Percentiles rank a stretch among this genome's conserved stretches.
Evolutionary conservation across 2,329 filamentous ascomycete genomes (phyloP).

Genomic region (Pyrenophora graminea): DNA sequence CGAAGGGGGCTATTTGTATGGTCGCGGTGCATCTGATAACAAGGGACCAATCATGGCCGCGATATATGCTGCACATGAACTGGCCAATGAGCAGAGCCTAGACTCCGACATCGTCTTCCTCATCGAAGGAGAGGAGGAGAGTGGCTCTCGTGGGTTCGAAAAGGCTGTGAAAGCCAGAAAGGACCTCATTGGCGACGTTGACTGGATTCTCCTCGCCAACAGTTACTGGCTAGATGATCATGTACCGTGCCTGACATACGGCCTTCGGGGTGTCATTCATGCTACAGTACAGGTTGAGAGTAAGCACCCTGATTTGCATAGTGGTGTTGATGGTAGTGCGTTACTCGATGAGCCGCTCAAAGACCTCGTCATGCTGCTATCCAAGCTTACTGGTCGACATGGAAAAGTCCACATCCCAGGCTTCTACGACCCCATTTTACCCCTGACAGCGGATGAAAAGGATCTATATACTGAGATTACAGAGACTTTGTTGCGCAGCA

Average conservation of each 20-base stretch:
- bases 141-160: constrained; percentile 87
- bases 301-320: constrained; percentile 85
- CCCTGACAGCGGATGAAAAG: constrained; percentile 74
- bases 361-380: constrained; percentile 81
- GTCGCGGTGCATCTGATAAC: constrained; percentile 95
- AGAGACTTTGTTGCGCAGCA: constrained; percentile 72
- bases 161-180: constrained; percentile 81
- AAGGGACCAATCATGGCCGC: constrained; percentile 95
- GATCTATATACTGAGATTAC: constrained; percentile 84
- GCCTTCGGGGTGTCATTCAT: constrained; percentile 89
- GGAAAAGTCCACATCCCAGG: constrained; percentile 83
- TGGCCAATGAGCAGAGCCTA: constrained; percentile 80
- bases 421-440: constrained; percentile 84
- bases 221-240: constrained; percentile 99
- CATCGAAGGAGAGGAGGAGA: constrained; percentile 96
- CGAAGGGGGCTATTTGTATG: constrained; percentile 89
- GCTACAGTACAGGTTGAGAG: constrained; percentile 89
- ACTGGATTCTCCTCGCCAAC: constrained; percentile 94
- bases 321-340: constrained; percentile 92
- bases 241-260: constrained; percentile 93
- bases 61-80: constrained; percentile 87
- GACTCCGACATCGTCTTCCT: constrained; percentile 90
- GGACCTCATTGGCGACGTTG: constrained; percentile 81
- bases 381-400: constrained; percentile 77
- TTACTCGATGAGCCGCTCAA: constrained; percentile 90